Percentiles rank a stretch among this genome's conserved stretches.
phyloP scores from a whole-genome alignment of 1,139 yeast species.

The Hemisphaericaspora xylanilytica region DNA sequence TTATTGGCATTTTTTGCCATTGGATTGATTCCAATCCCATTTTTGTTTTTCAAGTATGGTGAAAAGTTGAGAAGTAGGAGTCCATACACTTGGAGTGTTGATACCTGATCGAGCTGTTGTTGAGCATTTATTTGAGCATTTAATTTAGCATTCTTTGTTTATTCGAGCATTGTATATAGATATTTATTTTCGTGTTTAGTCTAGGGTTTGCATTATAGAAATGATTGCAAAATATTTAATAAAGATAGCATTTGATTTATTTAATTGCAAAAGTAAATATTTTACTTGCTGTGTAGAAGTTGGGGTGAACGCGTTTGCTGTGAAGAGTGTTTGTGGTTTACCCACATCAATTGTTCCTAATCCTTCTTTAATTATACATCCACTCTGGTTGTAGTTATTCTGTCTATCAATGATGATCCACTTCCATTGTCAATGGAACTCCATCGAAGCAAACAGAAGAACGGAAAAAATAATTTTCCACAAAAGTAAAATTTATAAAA shows the following conservation, averaged over 20 bases:
- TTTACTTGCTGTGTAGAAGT: too few relatives aligned
- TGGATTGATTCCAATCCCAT: slow-evolving; percentile 37
- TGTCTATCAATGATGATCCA: too few relatives aligned
- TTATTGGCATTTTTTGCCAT: slow-evolving; percentile 34
- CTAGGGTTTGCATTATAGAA: too few relatives aligned
- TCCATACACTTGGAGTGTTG: slow-evolving; percentile 24
- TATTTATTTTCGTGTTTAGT: too few relatives aligned
- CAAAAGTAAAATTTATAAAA: not conserved
- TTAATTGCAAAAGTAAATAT: too few relatives aligned
- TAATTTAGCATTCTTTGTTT: not conserved
- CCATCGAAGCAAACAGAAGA: slow-evolving; percentile 2
- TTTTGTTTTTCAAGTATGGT: slow-evolving; percentile 35
- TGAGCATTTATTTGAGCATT: not conserved
- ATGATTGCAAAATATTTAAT: not conserved
- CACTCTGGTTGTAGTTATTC: too few relatives aligned
- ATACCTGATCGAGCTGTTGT: slow-evolving; percentile 2
- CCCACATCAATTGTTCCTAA: too few relatives aligned
- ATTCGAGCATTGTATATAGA: too few relatives aligned
- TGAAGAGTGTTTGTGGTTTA: too few relatives aligned
- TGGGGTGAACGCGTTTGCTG: too few relatives aligned
- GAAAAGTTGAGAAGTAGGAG: slow-evolving; percentile 26
- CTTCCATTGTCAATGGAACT: slow-evolving; percentile 1
- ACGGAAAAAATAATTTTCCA: not conserved
- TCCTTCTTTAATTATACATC: too few relatives aligned
- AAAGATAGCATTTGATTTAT: too few relatives aligned